Evolutionary conservation across 2,329 filamentous ascomycete genomes (phyloP), one percentile per base, ranked within the genome.

Genomic region (Alternaria rosae): DNA sequence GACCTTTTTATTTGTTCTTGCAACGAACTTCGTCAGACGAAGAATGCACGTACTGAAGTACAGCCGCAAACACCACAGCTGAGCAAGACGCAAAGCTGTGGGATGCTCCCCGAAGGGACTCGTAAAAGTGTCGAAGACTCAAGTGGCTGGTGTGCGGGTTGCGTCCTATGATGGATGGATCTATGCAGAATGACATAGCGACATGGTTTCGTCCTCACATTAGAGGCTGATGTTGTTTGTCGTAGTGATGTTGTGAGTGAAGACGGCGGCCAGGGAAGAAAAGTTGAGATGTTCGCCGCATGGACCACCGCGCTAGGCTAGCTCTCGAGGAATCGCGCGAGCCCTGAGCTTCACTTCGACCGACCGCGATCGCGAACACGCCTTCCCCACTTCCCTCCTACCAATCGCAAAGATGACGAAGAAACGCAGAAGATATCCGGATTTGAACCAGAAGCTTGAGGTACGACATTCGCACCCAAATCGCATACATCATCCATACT

Each of bases 391-490:
- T 43, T 55, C 9, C 41, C 48, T 20, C 26, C 15, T 23, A 45
- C 25, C 57, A 30, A 42, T 56, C 59, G 62, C 58, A 47, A 55
- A 50, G 54, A 71, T 79, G 77, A 77, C 74, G 63, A 97, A 97
- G 83, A 96, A 95, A 85, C 94, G 93, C 87, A 91, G 93, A 80
- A 88, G 89, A 70, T 90, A 92, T 76, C 92, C 93, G 66, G 89
- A 94, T 73, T 85, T 97, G 70, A 92, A 98, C 83, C 93, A 98
- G 82, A 85, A 97, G 71, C 87, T 99, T 65, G 84, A 85, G 70
- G 59, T 61, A 28, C 25, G 59, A 50, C 11, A 48, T 17, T 12
- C 12, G 32, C 30, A 5, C 9, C 25, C 21, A 21, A 52, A 45
- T 15, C 12, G 48, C 26, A 53, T 25, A 15, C 26, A 9, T 12